Percentiles rank a stretch among this genome's conserved stretches.
phyloP scores from a whole-genome alignment of 306 rosid species.

The Glycine latifolia region DNA sequence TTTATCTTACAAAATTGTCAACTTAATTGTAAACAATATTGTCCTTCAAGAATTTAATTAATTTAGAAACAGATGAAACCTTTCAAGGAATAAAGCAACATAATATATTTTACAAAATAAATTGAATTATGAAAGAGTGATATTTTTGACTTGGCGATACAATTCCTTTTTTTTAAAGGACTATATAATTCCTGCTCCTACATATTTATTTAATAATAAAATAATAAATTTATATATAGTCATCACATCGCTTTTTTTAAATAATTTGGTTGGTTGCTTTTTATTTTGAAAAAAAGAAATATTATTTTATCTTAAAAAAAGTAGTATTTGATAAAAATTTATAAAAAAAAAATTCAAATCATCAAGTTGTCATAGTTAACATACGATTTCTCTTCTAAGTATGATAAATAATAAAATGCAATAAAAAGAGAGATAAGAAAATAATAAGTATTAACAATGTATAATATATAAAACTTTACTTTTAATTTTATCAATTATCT shows the following conservation, averaged over 20 bases:
- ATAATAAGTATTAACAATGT: too few relatives aligned
- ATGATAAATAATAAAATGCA: too few relatives aligned
- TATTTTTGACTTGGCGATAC: neutral
- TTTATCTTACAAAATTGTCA: too few relatives aligned
- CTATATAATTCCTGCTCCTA: neutral
- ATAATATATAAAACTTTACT: too few relatives aligned
- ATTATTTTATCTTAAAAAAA: neutral
- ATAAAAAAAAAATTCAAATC: neutral
- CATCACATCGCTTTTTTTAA: neutral
- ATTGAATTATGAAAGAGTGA: neutral
- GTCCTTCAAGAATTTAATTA: neutral
- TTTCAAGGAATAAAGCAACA: neutral
- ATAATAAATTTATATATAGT: neutral
- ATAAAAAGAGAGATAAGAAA: too few relatives aligned
- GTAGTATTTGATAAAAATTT: neutral
- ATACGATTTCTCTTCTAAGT: neutral
- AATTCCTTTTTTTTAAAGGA: neutral
- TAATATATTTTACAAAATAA: neutral
- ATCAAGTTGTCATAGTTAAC: neutral
- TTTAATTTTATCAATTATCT: too few relatives aligned
- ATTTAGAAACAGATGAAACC: neutral
- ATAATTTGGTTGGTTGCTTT: neutral
- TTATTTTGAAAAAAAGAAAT: constrained; percentile 1
- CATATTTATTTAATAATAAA: neutral
- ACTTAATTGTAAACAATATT: neutral